Percentiles rank a stretch among this genome's conserved stretches.
phyloP scores from a whole-genome alignment of 257 asterid species.

The Penstemon eatonii region DNA sequence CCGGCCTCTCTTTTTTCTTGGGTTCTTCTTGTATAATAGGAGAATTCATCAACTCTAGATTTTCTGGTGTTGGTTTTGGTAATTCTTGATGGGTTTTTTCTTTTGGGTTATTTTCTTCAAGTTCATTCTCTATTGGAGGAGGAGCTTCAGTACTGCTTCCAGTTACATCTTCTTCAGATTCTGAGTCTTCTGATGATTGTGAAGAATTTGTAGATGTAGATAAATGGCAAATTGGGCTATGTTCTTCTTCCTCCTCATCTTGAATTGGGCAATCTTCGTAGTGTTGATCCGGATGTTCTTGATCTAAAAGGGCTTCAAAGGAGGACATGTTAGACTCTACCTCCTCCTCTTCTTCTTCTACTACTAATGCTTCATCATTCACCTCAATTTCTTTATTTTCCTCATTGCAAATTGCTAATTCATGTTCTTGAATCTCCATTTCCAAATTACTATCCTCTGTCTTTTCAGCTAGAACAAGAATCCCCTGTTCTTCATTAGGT shows the following conservation, averaged over 20 bases:
- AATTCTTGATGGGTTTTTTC: conserved; percentile 8
- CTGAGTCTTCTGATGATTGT: not conserved
- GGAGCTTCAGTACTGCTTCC: conserved; percentile 22
- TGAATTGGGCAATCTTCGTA: conserved; percentile 33
- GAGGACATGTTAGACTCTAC: conserved; percentile 51
- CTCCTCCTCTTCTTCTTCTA: conserved; percentile 35
- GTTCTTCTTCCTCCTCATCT: conserved; percentile 30
- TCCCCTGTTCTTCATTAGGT: conserved; percentile 29
- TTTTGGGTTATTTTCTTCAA: conserved; percentile 18
- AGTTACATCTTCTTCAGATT: conserved; percentile 29
- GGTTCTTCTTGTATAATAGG: conserved; percentile 1
- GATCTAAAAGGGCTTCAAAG: conserved; percentile 50
- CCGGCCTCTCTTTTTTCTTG: conserved; percentile 30
- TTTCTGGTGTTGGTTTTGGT: not conserved
- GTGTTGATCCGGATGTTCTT: conserved; percentile 39
- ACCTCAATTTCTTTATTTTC: not conserved
- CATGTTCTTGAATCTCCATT: conserved; percentile 27
- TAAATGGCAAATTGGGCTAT: conserved; percentile 14
- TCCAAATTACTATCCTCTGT: conserved; percentile 7
- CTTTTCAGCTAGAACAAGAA: conserved; percentile 24
- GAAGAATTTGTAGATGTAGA: conserved; percentile 38
- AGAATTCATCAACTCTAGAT: conserved; percentile 10
- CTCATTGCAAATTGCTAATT: not conserved
- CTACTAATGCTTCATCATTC: conserved; percentile 14
- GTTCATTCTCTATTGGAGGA: conserved; percentile 24